These are phyloP conservation scores for Phytopythium sindhum DNA, from an alignment of 352 stramenopile genomes.

Conservation along the genomic window DNA sequence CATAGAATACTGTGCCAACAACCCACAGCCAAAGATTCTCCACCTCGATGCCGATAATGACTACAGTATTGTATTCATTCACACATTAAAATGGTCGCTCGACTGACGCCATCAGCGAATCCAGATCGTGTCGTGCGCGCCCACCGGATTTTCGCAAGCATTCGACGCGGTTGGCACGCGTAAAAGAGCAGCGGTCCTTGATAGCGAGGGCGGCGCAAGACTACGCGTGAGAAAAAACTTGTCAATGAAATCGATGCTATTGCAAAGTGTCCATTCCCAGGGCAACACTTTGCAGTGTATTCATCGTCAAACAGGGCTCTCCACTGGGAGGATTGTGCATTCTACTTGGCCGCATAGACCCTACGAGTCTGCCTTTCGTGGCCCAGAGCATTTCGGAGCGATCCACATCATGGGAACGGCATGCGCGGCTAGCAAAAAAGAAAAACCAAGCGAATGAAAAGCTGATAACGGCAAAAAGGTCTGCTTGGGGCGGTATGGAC, in stretches of 20 bases:
- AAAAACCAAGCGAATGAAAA: neutral
- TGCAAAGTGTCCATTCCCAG: neutral
- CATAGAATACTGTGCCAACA: neutral
- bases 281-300: slow-evolving; percentile 2
- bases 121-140: neutral
- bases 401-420: neutral
- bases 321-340: neutral
- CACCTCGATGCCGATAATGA: neutral
- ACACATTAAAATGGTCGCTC: neutral
- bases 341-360: slow-evolving; percentile 1
- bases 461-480: slow-evolving; percentile 1
- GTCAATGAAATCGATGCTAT: neutral
- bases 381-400: neutral
- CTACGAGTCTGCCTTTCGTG: slow-evolving; percentile 1
- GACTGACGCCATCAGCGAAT: neutral
- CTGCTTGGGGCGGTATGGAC: slow-evolving; percentile 4
- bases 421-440: neutral
- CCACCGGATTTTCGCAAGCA: slow-evolving; percentile 1
- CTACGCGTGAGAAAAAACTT: neutral
- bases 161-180: neutral
- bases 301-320: neutral
- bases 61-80: neutral
- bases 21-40: neutral
- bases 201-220: neutral
- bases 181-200: neutral